Conservation (phyloP, 2,329 filamentous ascomycete species). For the Thyridium curvatum region DNA sequence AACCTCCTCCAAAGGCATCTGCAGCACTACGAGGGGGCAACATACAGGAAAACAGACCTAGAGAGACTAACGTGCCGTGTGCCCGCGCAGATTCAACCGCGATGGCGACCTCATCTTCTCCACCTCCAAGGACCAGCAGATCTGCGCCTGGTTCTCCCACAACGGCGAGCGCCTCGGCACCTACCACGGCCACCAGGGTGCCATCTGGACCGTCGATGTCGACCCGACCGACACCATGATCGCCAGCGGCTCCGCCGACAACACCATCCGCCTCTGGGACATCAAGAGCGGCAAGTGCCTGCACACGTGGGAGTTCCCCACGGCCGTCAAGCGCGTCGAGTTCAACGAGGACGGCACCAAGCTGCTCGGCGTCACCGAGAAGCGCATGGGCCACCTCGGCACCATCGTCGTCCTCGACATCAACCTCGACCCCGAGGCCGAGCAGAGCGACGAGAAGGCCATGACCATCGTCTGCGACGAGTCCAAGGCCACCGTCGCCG, state of each 20-base stretch:
- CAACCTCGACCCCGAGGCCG: slow-evolving; percentile 71
- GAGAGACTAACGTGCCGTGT: too few relatives aligned
- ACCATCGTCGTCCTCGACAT: slow-evolving; percentile 93
- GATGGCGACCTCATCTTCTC: slow-evolving; percentile 67
- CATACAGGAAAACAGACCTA: too few relatives aligned
- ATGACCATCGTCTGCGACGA: slow-evolving; percentile 89
- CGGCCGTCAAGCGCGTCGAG: slow-evolving; percentile 95
- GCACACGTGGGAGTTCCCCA: slow-evolving; percentile 97
- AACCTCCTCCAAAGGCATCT: too few relatives aligned
- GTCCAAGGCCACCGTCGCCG: slow-evolving; percentile 95
- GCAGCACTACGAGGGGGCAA: too few relatives aligned
- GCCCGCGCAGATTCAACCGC: slow-evolving; percentile 69
- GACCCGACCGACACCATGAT: slow-evolving; percentile 88
- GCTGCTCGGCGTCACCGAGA: slow-evolving; percentile 92
- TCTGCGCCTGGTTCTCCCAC: slow-evolving; percentile 94
- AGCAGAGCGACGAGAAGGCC: slow-evolving; percentile 76
- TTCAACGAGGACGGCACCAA: slow-evolving; percentile 91
- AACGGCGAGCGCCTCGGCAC: slow-evolving; percentile 97
- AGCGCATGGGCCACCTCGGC: slow-evolving; percentile 93
- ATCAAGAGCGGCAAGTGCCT: slow-evolving; percentile 86
- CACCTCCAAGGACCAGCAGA: slow-evolving; percentile 41
- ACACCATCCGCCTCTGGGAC: slow-evolving; percentile 97
- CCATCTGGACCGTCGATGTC: slow-evolving; percentile 97
- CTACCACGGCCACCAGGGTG: slow-evolving; percentile 94
- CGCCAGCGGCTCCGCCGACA: slow-evolving; percentile 93